These are phyloP conservation scores for Eutrema yunnanense DNA, from an alignment of 345 rosid species.

Conservation along the genomic window DNA sequence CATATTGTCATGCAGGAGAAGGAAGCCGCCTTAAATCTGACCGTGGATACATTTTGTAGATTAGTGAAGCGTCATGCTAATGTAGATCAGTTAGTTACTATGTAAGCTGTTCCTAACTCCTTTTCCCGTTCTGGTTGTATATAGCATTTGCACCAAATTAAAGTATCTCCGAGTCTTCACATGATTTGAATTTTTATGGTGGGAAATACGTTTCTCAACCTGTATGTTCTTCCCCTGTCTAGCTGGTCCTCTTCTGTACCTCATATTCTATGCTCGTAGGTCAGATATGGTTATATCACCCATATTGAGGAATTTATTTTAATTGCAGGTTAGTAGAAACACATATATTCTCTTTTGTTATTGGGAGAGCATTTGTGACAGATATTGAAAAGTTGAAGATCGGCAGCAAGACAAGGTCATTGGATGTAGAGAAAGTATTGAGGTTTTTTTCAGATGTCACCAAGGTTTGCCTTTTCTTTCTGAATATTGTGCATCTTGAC, in stretches of 20 bases:
- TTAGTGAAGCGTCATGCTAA: slow-evolving; percentile 91
- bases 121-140: slow-evolving; percentile 6
- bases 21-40: slow-evolving; percentile 90
- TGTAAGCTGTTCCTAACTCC: slow-evolving; percentile 44
- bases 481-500: slow-evolving; percentile 4
- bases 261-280: slow-evolving; percentile 8
- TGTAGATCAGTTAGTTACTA: slow-evolving; percentile 91
- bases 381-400: slow-evolving; percentile 96
- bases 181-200: background rate
- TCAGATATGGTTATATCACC: slow-evolving; percentile 18
- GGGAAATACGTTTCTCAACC: background rate
- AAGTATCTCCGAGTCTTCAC: background rate
- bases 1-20: slow-evolving; percentile 75
- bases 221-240: slow-evolving; percentile 14
- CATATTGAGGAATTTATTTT: slow-evolving; percentile 30
- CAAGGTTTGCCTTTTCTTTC: slow-evolving; percentile 49
- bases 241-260: background rate
- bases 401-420: slow-evolving; percentile 81
- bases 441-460: slow-evolving; percentile 76
- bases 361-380: slow-evolving; percentile 99
- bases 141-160: background rate
- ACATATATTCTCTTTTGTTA: slow-evolving; percentile 95
- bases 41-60: slow-evolving; percentile 96
- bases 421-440: slow-evolving; percentile 64
- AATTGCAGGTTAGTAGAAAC: slow-evolving; percentile 96